These are phyloP conservation scores for Aspergillus cavernicola DNA, from an alignment of 495 filamentous ascomycete genomes.

Conservation along the genomic window DNA sequence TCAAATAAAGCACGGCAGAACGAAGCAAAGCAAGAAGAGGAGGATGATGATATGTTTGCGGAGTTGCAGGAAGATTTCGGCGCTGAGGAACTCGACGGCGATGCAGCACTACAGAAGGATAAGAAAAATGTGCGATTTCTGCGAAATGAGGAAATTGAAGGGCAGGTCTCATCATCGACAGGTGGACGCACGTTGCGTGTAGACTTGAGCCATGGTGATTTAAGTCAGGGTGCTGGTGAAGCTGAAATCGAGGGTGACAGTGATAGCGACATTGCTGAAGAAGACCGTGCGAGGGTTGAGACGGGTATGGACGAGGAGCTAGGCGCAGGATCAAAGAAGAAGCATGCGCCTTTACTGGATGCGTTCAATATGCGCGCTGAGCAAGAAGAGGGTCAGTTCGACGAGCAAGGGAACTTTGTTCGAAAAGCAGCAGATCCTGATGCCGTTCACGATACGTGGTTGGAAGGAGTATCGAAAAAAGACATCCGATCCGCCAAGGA, in stretches of 20 bases:
- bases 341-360: slow-evolving; percentile 91
- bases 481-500: slow-evolving; percentile 85
- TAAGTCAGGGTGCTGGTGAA: slow-evolving; percentile 40
- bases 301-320: slow-evolving; percentile 79
- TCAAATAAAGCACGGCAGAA: slow-evolving; percentile 54
- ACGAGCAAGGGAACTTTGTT: slow-evolving; percentile 85
- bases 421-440: slow-evolving; percentile 87
- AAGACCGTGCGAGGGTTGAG: slow-evolving; percentile 64
- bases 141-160: slow-evolving; percentile 73
- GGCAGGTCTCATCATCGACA: slow-evolving; percentile 72
- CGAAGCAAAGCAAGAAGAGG: slow-evolving; percentile 42
- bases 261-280: slow-evolving; percentile 69
- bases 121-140: slow-evolving; percentile 79
- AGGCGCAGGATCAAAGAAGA: slow-evolving; percentile 84
- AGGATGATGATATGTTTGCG: slow-evolving; percentile 87
- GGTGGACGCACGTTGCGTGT: slow-evolving; percentile 64
- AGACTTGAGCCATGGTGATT: slow-evolving; percentile 56
- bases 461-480: slow-evolving; percentile 87
- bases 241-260: slow-evolving; percentile 46
- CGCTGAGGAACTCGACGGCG: slow-evolving; percentile 48
- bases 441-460: slow-evolving; percentile 86
- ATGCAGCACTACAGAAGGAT: slow-evolving; percentile 54
- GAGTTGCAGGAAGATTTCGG: slow-evolving; percentile 61
- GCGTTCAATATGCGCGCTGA: slow-evolving; percentile 93
- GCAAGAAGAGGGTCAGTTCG: slow-evolving; percentile 89